Evolutionary conservation across 257 asterid species (phyloP).

Genomic region (Solanum infundibuliforme): DNA sequence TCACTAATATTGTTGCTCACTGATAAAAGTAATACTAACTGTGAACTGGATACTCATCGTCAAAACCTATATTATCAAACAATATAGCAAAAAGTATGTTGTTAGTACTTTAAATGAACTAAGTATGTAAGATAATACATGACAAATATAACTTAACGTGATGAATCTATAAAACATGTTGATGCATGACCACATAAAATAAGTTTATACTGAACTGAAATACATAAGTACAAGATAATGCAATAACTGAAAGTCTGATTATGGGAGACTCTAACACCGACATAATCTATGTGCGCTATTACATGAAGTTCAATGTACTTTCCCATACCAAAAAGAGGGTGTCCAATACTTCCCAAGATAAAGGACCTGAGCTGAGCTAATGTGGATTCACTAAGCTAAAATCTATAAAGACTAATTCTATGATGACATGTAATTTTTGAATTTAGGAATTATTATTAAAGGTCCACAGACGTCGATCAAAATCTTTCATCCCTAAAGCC

Average conservation of each 20-base stretch:
- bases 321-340: neutral
- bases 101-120: neutral
- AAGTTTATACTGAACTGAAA: neutral
- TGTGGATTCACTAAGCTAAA: neutral
- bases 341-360: neutral
- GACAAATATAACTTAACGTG: neutral
- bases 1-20: neutral
- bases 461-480: neutral
- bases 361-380: neutral
- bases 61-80: neutral
- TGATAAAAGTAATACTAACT: too few relatives aligned
- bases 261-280: neutral
- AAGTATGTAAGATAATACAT: neutral
- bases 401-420: neutral
- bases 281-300: neutral
- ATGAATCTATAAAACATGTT: neutral
- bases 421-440: too few relatives aligned
- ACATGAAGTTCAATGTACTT: neutral
- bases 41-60: neutral
- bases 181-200: neutral
- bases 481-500: neutral
- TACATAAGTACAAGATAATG: neutral
- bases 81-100: too few relatives aligned
- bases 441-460: neutral
- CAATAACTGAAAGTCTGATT: neutral